Conservation (phyloP, 2,329 filamentous ascomycete genomes). For the Alternaria novae-zelandiae region DNA sequence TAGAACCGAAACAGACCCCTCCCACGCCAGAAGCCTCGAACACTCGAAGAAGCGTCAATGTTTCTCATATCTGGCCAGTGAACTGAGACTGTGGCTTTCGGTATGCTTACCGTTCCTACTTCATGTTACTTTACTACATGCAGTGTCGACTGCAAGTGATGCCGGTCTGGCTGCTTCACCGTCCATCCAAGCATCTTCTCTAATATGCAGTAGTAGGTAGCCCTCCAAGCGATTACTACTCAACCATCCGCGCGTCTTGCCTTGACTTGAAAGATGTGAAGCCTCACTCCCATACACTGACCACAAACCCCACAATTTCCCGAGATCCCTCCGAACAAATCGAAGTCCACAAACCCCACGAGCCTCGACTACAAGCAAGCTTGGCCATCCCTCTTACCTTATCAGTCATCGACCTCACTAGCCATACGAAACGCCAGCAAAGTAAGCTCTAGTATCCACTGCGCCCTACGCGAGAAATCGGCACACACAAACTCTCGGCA, state of each 20-base stretch:
- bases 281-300: neutral
- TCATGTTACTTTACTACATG: neutral
- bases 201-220: neutral
- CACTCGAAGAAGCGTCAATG: neutral
- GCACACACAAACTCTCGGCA: neutral
- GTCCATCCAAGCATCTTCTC: neutral
- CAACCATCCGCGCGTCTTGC: neutral
- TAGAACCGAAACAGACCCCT: neutral
- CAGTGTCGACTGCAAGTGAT: neutral
- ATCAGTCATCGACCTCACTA: neutral
- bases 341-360: neutral
- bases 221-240: neutral
- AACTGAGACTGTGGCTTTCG: neutral
- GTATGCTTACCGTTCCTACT: neutral
- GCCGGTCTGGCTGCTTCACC: neutral
- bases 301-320: neutral
- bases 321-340: neutral
- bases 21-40: neutral
- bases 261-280: neutral
- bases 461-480: neutral
- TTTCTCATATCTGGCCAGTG: neutral
- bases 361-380: neutral
- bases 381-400: neutral
- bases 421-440: neutral
- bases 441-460: neutral